Base-by-base conservation (phyloP, 2,329 filamentous ascomycete genomes). In the Coleophoma cylindrospora region DNA sequence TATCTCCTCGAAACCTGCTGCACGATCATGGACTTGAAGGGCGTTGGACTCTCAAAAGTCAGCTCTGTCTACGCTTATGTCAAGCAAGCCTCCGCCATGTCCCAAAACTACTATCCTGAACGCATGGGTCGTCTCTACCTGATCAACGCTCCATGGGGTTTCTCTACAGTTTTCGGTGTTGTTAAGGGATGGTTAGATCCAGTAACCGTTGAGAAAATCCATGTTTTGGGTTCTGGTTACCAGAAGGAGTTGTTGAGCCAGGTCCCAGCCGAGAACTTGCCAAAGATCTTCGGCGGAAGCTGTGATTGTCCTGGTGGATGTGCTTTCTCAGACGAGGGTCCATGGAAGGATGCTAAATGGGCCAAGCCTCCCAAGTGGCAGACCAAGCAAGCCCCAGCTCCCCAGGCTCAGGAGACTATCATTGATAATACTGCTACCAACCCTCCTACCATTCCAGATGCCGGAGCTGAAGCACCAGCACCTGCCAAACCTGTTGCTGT, bases 61-160 rank as follows among this genome's bases (percentile, higher is more conserved):
- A 80, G 83, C 55, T 86, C 87, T 54, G 92, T 96, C 51, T 96
- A 95, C 76, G 80, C 83, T 49, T 97, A 96, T 75, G 81, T 99
- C 60, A 83, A 83, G 64, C 81, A 87, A 67, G 91, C 90, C 43
- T 94, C 90, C 34, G 84, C 76, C 68, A 89, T 99, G 73, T 95
- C 89, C 57, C 94, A 97, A 74, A 96, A 97, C 81, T 95, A 97
- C 83, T 99, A 99, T 75, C 94, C 94, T 8, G 94, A 99, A 79
- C 89, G 94, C 52, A 79, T 99, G 52, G 94, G 94, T 65, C 91
- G 91, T 73, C 80, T 99, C 67, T 99, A 96, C 79, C 75, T 99
- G 62, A 96, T 99, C 83, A 99, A 99, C 73, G 89, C 92, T 3
- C 91, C 91, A 17, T 97, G 91, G 91, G 91, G 91, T 22, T 97